phyloP scores from a whole-genome alignment of 2,329 filamentous ascomycete species.

The Penicillium sp. region DNA sequence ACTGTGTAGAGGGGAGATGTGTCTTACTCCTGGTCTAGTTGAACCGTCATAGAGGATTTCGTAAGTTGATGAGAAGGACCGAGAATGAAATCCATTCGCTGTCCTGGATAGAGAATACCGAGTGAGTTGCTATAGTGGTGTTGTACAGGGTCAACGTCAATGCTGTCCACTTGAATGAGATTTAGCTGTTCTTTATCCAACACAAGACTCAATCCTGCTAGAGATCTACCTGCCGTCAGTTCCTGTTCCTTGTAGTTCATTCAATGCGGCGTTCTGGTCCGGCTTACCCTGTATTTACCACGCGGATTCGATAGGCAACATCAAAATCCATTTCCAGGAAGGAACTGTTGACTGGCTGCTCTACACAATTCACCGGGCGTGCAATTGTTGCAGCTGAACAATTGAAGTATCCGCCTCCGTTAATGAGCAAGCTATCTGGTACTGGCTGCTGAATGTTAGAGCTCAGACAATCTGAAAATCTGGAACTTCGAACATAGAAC shows the following conservation, averaged over 20 bases:
- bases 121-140: constrained; percentile 28
- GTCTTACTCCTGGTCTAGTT: constrained; percentile 39
- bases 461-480: neutral
- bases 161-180: constrained; percentile 45
- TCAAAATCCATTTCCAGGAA: constrained; percentile 24
- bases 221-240: constrained; percentile 30
- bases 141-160: constrained; percentile 27
- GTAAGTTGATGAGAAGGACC: constrained; percentile 13
- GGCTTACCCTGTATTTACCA: constrained; percentile 47
- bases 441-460: constrained; percentile 38
- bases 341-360: constrained; percentile 23
- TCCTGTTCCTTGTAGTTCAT: neutral
- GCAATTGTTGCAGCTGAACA: constrained; percentile 49
- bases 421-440: constrained; percentile 51
- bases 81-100: constrained; percentile 46
- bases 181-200: constrained; percentile 32
- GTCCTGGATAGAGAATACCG: constrained; percentile 47
- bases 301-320: constrained; percentile 37
- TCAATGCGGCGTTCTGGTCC: too few relatives aligned
- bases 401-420: constrained; percentile 47
- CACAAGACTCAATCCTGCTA: constrained; percentile 41
- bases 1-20: neutral
- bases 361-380: constrained; percentile 46
- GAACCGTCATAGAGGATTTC: constrained; percentile 28
- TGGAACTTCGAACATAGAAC: constrained; percentile 14